Base-by-base conservation (phyloP, 345 rosid species). In the Eucalyptus sp. region DNA sequence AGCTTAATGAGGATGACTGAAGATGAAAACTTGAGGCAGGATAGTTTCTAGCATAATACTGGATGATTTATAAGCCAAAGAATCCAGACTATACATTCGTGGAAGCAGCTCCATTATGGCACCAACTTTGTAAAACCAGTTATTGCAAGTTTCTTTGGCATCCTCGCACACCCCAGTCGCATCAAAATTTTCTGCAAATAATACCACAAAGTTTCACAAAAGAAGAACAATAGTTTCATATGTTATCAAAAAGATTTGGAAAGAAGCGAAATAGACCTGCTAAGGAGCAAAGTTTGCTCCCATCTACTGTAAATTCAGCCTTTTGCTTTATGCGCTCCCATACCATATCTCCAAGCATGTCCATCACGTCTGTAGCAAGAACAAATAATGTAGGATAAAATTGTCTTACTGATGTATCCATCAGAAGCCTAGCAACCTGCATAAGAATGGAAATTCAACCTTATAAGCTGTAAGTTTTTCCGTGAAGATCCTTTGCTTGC, bases 331-430 rank as follows among this genome's bases (percentile, higher is more conserved):
- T 93, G 88, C 99, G 97, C 88, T 96, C 93, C 99, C 99, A 96
- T 88, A 97, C 99, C 96, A 97, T 89, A 92, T 95, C 95, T 86
- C 99, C 99, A 86, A 97, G 96, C 95, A 95, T 95, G 92, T 97
- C 98, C 90, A 97, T 89, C 90, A 96, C 91, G 89, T 97, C 99
- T 27, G 97, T 94, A 86, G 93, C 97, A 89, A 95, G 94, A 91
- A 96, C 97, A 90, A 97, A 97, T 88, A 96, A 91, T 48, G 98
- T 96, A 89, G 99, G 99, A 93, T 96, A 97, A 93, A 97, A 97
- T 88, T 95, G 95, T 81, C 91, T 90, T 91, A 96, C 98, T 54
- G 99, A 94, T 86, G 99, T 97, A 92, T 96, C 99, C 95, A 95
- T 95, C 92, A 97, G 94, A 93, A 97, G 99, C 92, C 93, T 95